A percentile compares a stretch with the other conserved stretches of the same genome.
Conservation (phyloP, 345 rosid species). For the rapeseed (Brassica napus) region DNA sequence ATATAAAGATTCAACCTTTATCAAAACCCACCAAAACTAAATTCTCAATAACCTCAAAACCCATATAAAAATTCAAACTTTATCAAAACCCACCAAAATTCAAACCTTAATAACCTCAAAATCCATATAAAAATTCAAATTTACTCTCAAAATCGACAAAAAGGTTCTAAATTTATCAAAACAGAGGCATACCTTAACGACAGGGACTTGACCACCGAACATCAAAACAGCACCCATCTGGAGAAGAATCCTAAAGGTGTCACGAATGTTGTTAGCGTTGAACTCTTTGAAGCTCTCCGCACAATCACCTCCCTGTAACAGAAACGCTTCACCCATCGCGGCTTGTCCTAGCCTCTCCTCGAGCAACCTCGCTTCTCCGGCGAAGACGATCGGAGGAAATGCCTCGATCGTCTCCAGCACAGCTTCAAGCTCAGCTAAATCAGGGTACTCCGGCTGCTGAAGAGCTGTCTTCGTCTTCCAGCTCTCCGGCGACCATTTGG, state of each 20-base stretch:
- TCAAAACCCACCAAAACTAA: not conserved
- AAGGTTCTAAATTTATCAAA: not conserved
- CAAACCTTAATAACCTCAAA: not conserved
- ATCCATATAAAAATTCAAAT: not conserved
- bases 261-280: slow-evolving; percentile 71
- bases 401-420: slow-evolving; percentile 52
- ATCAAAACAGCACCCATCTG: slow-evolving; percentile 78
- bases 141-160: not conserved
- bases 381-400: slow-evolving; percentile 67
- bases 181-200: slow-evolving; percentile 51
- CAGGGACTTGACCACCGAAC: slow-evolving; percentile 79
- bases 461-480: slow-evolving; percentile 59
- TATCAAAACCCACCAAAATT: not conserved
- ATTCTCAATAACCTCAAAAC: not conserved
- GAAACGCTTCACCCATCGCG: slow-evolving; percentile 69
- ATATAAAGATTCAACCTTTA: slow-evolving; percentile 47
- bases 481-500: slow-evolving; percentile 53
- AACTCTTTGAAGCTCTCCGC: slow-evolving; percentile 83
- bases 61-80: not conserved
- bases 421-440: slow-evolving; percentile 47
- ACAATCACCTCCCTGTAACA: slow-evolving; percentile 74
- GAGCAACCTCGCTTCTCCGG: slow-evolving; percentile 63
- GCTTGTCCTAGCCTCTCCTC: slow-evolving; percentile 64
- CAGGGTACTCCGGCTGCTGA: slow-evolving; percentile 66
- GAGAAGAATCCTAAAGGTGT: slow-evolving; percentile 65